A percentile compares a stretch with the other conserved stretches of the same genome.
These are phyloP conservation scores for Fusarium subtropicale DNA, from an alignment of 2,329 filamentous ascomycete genomes.

Conservation along the genomic window DNA sequence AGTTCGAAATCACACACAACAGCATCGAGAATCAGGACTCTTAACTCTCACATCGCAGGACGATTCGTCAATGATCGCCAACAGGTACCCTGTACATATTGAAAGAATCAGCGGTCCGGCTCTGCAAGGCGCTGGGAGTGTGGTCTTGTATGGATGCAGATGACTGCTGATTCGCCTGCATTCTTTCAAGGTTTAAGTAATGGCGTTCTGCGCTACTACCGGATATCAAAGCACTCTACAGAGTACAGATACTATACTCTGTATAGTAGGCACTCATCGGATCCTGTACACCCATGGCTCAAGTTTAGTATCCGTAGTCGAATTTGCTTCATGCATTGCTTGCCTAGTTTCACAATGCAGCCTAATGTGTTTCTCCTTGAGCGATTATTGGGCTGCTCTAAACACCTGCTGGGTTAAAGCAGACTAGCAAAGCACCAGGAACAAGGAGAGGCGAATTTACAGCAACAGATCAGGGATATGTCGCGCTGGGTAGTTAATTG, in stretches of 20 bases:
- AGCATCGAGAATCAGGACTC: too few relatives aligned
- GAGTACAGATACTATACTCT: too few relatives aligned
- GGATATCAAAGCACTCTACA: background rate
- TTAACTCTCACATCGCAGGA: background rate
- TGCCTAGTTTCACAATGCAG: constrained; percentile 29
- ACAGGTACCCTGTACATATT: background rate
- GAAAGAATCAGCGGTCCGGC: constrained; percentile 27
- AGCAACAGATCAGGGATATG: constrained; percentile 7
- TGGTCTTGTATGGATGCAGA: constrained; percentile 38
- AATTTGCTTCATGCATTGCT: constrained; percentile 24
- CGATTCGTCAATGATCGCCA: background rate
- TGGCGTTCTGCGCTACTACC: background rate
- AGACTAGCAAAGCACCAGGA: constrained; percentile 27
- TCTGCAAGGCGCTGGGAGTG: constrained; percentile 44
- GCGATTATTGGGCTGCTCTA: constrained; percentile 13
- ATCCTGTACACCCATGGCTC: constrained; percentile 11
- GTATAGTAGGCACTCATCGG: background rate
- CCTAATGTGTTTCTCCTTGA: background rate
- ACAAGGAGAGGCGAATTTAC: constrained; percentile 18
- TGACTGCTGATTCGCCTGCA: constrained; percentile 31
- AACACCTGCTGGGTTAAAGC: background rate
- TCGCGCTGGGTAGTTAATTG: constrained; percentile 13
- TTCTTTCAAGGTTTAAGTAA: constrained; percentile 42
- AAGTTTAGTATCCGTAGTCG: constrained; percentile 11
- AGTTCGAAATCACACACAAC: background rate